Conservation (phyloP, 73 alveolate species). For the Paramecium pentaurelia region DNA sequence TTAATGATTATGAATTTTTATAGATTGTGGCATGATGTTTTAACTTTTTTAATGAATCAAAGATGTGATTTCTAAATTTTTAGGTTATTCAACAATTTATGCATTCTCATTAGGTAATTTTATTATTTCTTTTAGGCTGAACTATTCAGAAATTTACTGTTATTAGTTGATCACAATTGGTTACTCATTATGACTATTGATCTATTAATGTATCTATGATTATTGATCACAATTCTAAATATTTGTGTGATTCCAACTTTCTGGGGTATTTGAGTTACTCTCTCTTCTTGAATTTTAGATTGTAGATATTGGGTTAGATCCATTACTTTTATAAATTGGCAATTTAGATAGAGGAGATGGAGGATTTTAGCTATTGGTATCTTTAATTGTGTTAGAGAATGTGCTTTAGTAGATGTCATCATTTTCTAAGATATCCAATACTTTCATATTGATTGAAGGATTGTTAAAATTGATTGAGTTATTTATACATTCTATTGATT, state of each 20-base stretch:
- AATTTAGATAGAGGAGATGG: background rate
- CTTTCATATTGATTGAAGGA: slow-evolving; percentile 16
- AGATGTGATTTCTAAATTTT: background rate
- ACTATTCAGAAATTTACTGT: background rate
- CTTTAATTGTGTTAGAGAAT: background rate
- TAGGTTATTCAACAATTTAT: background rate
- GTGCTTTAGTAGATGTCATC: slow-evolving; percentile 25
- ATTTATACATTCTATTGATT: background rate
- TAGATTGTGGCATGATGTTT: background rate
- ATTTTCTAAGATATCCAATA: background rate
- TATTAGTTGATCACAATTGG: background rate
- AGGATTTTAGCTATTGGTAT: background rate
- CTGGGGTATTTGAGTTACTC: background rate
- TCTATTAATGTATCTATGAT: background rate
- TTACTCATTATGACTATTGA: background rate
- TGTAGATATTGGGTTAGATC: background rate
- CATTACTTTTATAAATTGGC: slow-evolving; percentile 2
- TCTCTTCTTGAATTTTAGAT: slow-evolving; percentile 44
- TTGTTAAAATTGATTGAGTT: background rate
- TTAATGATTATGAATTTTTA: background rate
- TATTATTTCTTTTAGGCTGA: background rate
- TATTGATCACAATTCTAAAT: background rate
- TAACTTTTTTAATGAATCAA: background rate
- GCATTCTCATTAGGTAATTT: background rate
- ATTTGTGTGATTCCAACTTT: background rate